phyloP scores from a whole-genome alignment of 169 alveolate genomes.

The Theileria parva region DNA sequence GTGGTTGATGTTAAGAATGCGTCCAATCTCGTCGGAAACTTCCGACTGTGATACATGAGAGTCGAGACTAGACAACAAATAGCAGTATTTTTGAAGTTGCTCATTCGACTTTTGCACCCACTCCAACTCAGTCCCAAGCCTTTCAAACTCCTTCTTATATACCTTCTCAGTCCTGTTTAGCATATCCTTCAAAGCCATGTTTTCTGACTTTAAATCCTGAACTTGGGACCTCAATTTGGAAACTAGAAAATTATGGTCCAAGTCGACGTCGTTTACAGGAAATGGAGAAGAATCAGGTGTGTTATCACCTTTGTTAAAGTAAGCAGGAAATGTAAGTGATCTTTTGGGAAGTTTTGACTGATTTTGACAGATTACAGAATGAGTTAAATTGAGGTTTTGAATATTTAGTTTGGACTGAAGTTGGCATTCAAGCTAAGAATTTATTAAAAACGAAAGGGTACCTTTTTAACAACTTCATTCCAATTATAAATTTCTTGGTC shows the following conservation, averaged over 20 bases:
- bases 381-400: background rate
- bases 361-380: background rate
- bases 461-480: conserved; percentile 8
- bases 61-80: conserved; percentile 19
- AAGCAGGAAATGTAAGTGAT: background rate
- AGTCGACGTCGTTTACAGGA: background rate
- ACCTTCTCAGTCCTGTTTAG: conserved; percentile 12
- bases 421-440: background rate
- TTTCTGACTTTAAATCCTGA: conserved; percentile 2
- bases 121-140: conserved; percentile 23
- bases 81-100: conserved; percentile 31
- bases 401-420: background rate
- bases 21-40: conserved; percentile 10
- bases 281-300: background rate
- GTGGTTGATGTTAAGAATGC: conserved; percentile 1
- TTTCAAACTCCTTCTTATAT: conserved; percentile 19
- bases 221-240: background rate
- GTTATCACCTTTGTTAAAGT: background rate
- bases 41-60: conserved; percentile 19
- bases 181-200: conserved; percentile 14
- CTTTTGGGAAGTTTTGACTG: background rate
- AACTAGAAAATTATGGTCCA: too few species aligned
- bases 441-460: background rate
- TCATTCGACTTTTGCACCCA: conserved; percentile 39
- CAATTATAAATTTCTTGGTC: background rate